Conservation (phyloP, 2,329 filamentous ascomycete species). For the Diaporthe aspalathi region DNA sequence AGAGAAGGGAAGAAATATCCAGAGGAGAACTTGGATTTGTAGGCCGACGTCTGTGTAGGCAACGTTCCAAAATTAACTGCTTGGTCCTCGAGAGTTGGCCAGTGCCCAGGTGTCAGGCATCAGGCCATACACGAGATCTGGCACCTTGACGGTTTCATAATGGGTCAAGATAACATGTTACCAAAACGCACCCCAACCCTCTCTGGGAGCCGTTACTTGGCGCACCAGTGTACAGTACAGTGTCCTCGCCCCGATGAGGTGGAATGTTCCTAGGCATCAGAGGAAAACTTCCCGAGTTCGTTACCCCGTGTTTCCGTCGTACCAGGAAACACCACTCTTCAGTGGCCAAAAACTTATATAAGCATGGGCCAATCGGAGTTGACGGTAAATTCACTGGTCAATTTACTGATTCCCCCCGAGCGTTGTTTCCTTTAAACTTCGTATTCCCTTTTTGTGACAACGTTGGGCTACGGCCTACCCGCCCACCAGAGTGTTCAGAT, state of each 20-base stretch:
- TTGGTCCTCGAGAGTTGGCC: not conserved
- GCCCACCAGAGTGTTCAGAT: not conserved
- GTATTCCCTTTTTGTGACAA: too few relatives aligned
- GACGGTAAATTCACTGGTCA: not conserved
- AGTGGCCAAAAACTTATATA: not conserved
- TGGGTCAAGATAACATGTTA: slow-evolving; percentile 30
- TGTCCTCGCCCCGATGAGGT: too few relatives aligned
- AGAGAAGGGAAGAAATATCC: not conserved
- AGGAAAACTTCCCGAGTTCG: slow-evolving; percentile 1
- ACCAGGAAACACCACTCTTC: slow-evolving; percentile 20
- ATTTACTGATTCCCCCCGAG: not conserved
- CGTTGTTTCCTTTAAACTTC: not conserved
- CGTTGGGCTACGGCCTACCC: not conserved
- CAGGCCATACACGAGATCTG: slow-evolving; percentile 35
- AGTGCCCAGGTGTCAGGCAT: slow-evolving; percentile 28
- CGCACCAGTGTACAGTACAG: not conserved
- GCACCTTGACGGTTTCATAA: slow-evolving; percentile 33
- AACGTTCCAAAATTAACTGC: not conserved
- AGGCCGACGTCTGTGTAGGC: not conserved
- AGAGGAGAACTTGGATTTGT: not conserved
- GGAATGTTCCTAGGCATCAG: not conserved
- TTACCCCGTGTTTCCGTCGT: slow-evolving; percentile 27
- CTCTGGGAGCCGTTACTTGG: not conserved
- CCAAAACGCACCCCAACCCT: slow-evolving; percentile 22
- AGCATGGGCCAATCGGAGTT: not conserved